phyloP scores from a whole-genome alignment of 345 rosid species.

The Acer campestre region DNA sequence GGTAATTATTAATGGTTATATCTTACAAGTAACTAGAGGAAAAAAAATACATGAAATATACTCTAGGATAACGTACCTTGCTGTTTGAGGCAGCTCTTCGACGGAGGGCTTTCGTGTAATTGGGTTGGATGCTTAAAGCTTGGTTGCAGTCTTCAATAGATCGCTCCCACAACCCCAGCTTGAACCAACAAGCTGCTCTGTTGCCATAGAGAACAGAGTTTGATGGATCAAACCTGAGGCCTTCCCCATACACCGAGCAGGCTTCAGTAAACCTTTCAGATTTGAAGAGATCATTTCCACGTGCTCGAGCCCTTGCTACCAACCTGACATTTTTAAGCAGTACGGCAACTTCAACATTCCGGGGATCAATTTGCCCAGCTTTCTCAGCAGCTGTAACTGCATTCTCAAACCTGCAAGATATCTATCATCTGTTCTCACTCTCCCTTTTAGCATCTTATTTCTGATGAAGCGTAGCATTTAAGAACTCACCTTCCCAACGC shows the following conservation, averaged over 20 bases:
- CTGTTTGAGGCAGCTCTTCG: slow-evolving; percentile 84
- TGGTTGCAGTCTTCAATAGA: slow-evolving; percentile 83
- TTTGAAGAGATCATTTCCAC: slow-evolving; percentile 90
- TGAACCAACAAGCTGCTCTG: slow-evolving; percentile 95
- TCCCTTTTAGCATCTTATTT: slow-evolving; percentile 18
- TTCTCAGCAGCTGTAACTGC: slow-evolving; percentile 82
- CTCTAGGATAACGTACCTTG: slow-evolving; percentile 52
- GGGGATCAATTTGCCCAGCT: slow-evolving; percentile 72
- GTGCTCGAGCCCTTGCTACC: slow-evolving; percentile 73
- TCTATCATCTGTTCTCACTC: slow-evolving; percentile 41
- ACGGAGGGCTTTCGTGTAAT: slow-evolving; percentile 77
- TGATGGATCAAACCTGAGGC: slow-evolving; percentile 79
- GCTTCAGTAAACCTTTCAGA: slow-evolving; percentile 98
- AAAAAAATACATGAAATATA: slow-evolving; percentile 1
- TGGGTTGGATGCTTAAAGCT: slow-evolving; percentile 70
- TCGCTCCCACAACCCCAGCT: slow-evolving; percentile 79
- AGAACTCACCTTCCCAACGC: slow-evolving; percentile 87
- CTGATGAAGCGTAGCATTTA: slow-evolving; percentile 17
- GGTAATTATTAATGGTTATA: slow-evolving; percentile 12
- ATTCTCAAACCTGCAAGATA: slow-evolving; percentile 90
- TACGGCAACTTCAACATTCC: slow-evolving; percentile 64
- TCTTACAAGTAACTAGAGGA: not conserved
- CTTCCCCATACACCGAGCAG: slow-evolving; percentile 85
- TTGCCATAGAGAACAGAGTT: slow-evolving; percentile 77
- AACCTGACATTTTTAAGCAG: slow-evolving; percentile 63